These are phyloP conservation scores for Cystobasidium tubakii DNA, from an alignment of 768 basidiomycete species.

Conservation along the genomic window DNA sequence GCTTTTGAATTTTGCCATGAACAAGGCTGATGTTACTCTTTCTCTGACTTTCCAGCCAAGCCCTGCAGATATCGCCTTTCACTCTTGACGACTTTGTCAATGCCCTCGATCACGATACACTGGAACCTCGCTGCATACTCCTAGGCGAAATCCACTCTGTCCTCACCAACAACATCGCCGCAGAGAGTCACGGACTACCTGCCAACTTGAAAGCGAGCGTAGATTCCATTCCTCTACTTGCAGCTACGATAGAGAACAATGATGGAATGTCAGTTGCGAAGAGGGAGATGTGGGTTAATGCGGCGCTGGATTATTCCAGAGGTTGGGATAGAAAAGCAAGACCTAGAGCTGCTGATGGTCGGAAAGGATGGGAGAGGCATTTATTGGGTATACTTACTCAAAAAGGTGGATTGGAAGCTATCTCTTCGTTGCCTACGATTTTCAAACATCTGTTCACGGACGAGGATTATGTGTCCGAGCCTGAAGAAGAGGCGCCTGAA, in stretches of 20 bases:
- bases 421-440: slow-evolving; percentile 41
- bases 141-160: slow-evolving; percentile 82
- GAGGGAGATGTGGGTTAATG: slow-evolving; percentile 37
- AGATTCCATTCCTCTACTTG: slow-evolving; percentile 15
- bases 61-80: slow-evolving; percentile 77
- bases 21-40: background rate
- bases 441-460: slow-evolving; percentile 43
- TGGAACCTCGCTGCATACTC: slow-evolving; percentile 66
- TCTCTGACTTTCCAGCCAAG: slow-evolving; percentile 57
- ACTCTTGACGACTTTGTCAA: slow-evolving; percentile 89
- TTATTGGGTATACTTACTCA: slow-evolving; percentile 45
- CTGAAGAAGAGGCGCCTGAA: slow-evolving; percentile 6
- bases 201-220: slow-evolving; percentile 7
- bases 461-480: slow-evolving; percentile 14
- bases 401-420: slow-evolving; percentile 38
- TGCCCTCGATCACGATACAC: slow-evolving; percentile 67
- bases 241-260: slow-evolving; percentile 13
- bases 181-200: slow-evolving; percentile 57
- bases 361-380: slow-evolving; percentile 45
- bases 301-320: slow-evolving; percentile 41
- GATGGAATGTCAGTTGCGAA: slow-evolving; percentile 33
- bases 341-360: slow-evolving; percentile 39
- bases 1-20: background rate
- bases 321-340: slow-evolving; percentile 45
- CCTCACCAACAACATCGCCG: slow-evolving; percentile 73